phyloP scores from a whole-genome alignment of 2,329 filamentous ascomycete species.

The Pyricularia sp. region DNA sequence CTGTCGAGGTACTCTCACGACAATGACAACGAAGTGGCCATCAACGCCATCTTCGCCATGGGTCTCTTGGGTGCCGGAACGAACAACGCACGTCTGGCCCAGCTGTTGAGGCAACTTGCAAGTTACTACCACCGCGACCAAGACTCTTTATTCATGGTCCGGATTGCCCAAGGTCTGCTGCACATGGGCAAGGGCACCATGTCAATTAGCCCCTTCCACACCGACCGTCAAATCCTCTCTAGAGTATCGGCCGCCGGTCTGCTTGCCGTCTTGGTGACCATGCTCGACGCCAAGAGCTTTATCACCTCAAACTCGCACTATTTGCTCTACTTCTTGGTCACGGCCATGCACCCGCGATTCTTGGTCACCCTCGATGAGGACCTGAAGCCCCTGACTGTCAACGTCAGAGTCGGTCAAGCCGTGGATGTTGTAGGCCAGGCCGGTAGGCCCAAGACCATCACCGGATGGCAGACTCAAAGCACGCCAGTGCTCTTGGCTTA shows the following conservation, averaged over 20 bases:
- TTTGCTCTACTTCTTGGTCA: slow-evolving; percentile 93
- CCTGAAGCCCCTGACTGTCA: slow-evolving; percentile 86
- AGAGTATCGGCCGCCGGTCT: slow-evolving; percentile 83
- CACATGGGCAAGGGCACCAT: slow-evolving; percentile 99
- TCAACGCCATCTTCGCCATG: slow-evolving; percentile 99
- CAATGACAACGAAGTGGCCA: slow-evolving; percentile 94
- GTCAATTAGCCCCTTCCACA: slow-evolving; percentile 97
- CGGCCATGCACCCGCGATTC: slow-evolving; percentile 94
- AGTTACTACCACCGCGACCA: slow-evolving; percentile 98
- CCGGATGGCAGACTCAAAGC: slow-evolving; percentile 98
- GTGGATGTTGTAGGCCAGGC: slow-evolving; percentile 97
- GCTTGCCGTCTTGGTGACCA: slow-evolving; percentile 79
- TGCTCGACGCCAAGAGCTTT: slow-evolving; percentile 92
- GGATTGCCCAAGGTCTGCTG: slow-evolving; percentile 91
- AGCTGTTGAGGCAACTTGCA: slow-evolving; percentile 86
- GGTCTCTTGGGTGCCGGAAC: slow-evolving; percentile 92
- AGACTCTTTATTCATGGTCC: slow-evolving; percentile 96
- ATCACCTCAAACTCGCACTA: slow-evolving; percentile 66
- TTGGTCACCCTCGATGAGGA: slow-evolving; percentile 93
- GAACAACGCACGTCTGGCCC: slow-evolving; percentile 93
- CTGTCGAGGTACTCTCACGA: slow-evolving; percentile 96
- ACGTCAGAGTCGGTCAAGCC: slow-evolving; percentile 93
- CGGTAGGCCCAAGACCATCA: slow-evolving; percentile 96
- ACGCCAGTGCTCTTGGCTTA: slow-evolving; percentile 94
- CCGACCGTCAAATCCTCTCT: slow-evolving; percentile 90